A percentile compares a stretch with the other conserved stretches of the same genome.
Conservation (phyloP, 108 stramenopile genomes). For the Schizochytrium sp. region DNA sequence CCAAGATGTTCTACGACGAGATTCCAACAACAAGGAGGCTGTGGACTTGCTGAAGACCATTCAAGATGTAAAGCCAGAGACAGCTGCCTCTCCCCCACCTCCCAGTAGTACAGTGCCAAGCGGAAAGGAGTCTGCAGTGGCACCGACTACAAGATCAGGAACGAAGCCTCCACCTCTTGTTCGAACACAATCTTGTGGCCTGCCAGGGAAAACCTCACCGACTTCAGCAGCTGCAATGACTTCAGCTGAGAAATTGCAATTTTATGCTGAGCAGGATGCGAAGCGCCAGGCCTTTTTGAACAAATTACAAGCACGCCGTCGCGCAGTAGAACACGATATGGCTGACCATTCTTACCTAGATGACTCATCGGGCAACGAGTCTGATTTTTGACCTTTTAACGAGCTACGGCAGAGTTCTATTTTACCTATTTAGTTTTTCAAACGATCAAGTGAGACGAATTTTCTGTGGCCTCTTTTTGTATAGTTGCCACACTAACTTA, state of each 20-base stretch:
- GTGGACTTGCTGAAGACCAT: neutral
- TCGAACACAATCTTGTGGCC: neutral
- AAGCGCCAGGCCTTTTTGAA: constrained; percentile 32
- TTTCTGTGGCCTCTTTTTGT: no score
- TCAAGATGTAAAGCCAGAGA: neutral
- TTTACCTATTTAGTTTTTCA: no score
- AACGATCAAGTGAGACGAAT: no score
- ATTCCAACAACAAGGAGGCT: neutral
- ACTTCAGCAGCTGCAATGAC: neutral
- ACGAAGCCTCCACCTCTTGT: neutral
- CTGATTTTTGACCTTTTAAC: neutral
- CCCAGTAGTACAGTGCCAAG: neutral
- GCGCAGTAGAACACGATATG: neutral
- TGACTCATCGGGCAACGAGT: neutral
- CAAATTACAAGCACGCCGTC: neutral
- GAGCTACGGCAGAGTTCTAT: no score
- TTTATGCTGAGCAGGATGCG: constrained; percentile 6
- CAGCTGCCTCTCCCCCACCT: neutral
- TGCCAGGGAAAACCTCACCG: neutral
- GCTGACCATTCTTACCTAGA: constrained; percentile 9
- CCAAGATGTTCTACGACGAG: neutral
- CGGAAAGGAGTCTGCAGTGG: no score
- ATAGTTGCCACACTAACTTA: no score
- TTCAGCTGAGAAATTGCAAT: neutral
- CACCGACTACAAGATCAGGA: no score